These are phyloP conservation scores for Thelonectria rubi DNA, from an alignment of 2,329 filamentous ascomycete genomes.

Conservation along the genomic window DNA sequence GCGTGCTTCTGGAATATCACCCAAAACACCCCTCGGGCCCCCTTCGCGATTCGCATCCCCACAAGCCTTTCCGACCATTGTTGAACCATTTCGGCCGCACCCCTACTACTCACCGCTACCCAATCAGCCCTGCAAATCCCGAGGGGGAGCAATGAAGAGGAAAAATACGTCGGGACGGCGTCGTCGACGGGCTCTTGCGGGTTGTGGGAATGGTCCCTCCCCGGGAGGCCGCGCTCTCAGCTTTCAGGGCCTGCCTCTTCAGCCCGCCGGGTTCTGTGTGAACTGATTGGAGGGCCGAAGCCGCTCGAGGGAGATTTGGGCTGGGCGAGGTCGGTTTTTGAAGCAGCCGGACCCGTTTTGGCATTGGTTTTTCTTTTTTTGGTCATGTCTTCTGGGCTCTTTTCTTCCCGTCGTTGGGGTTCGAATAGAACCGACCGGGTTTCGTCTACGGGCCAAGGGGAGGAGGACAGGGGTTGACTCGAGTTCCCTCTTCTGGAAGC, in stretches of 20 bases:
- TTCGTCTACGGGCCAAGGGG: no score
- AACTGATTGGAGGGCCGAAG: constrained; percentile 33
- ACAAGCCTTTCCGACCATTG: no score
- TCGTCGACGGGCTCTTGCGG: neutral
- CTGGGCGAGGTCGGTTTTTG: no score
- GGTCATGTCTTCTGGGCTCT: no score
- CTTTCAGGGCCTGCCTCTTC: neutral
- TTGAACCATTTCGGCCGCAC: constrained; percentile 23
- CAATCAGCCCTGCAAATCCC: constrained; percentile 42
- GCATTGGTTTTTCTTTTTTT: no score
- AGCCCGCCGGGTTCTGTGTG: neutral
- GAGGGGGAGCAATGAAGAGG: constrained; percentile 12
- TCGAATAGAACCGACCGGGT: no score
- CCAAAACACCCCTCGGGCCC: constrained; percentile 25
- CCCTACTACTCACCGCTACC: constrained; percentile 36
- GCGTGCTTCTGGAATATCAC: constrained; percentile 38
- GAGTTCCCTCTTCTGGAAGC: constrained; percentile 18
- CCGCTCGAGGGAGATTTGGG: constrained; percentile 20
- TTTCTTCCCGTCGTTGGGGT: no score
- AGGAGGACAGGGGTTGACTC: constrained; percentile 4
- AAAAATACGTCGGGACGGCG: constrained; percentile 20
- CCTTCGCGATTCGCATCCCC: no score
- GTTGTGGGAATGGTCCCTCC: neutral
- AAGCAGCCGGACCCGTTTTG: no score
- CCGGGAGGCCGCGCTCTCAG: neutral